Evolutionary conservation across 2,329 filamentous ascomycete species (phyloP).

Genomic region (Colletotrichum gloeosporioides): DNA sequence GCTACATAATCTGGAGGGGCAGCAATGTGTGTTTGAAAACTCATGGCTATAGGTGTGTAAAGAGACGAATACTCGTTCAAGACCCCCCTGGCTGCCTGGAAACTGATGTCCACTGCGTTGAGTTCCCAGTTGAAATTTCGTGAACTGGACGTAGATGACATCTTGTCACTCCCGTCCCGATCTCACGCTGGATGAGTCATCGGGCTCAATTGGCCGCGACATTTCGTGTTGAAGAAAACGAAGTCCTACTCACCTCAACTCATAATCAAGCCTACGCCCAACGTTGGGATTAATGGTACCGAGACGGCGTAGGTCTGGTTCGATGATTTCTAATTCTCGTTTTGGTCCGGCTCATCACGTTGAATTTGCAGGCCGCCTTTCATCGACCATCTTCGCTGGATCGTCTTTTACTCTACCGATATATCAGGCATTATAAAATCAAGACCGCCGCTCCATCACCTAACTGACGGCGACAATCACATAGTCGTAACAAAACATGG

Average conservation of each 20-base stretch:
- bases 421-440: neutral
- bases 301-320: neutral
- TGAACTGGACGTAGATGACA: neutral
- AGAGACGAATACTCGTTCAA: neutral
- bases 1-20: neutral
- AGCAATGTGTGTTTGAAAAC: neutral
- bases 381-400: neutral
- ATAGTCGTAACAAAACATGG: constrained; percentile 40
- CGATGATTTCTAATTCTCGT: neutral
- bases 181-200: neutral
- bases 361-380: neutral
- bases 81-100: neutral
- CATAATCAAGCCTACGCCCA: neutral
- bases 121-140: neutral
- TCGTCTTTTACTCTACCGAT: neutral
- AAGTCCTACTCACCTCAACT: neutral
- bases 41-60: neutral
- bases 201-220: neutral
- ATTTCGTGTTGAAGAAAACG: neutral
- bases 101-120: neutral
- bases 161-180: too few species aligned
- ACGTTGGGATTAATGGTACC: neutral
- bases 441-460: neutral
- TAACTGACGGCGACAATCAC: neutral
- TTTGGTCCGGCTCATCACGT: neutral